Conservation (phyloP, 768 basidiomycete species). For the Mycena vitilis region DNA sequence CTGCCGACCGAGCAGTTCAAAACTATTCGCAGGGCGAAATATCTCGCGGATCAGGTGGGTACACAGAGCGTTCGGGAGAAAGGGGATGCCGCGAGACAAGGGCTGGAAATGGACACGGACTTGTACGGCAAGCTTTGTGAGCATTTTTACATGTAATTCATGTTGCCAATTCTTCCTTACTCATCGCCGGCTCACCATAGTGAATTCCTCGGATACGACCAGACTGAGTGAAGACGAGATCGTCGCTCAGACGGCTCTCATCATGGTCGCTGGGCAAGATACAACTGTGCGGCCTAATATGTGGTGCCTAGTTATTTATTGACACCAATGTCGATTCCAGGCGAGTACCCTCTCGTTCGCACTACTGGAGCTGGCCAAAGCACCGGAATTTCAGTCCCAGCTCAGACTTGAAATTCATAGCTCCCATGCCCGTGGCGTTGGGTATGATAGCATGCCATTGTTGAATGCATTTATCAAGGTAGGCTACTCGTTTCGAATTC, state of each 20-base stretch:
- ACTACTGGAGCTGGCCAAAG: slow-evolving; percentile 18
- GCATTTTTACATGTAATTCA: not conserved
- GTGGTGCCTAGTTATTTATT: not conserved
- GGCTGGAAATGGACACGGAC: not conserved
- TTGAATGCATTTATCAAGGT: slow-evolving; percentile 34
- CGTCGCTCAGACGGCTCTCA: not conserved
- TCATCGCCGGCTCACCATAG: not conserved
- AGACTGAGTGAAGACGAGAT: not conserved
- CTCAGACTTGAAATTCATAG: slow-evolving; percentile 20
- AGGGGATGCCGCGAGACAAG: no score
- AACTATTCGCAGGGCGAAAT: not conserved
- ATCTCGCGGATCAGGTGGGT: not conserved
- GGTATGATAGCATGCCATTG: slow-evolving; percentile 19
- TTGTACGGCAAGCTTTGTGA: not conserved
- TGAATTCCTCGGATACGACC: no score
- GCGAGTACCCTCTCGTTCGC: not conserved
- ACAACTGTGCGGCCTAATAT: not conserved
- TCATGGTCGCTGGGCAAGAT: not conserved
- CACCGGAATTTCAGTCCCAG: slow-evolving; percentile 15
- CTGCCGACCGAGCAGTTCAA: slow-evolving; percentile 16
- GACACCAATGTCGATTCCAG: not conserved
- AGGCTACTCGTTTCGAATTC: not conserved
- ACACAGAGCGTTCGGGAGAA: no score
- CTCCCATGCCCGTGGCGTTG: not conserved
- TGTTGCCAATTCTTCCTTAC: not conserved